Evolutionary conservation across 192 early-diverging fungal genomes (phyloP).

Genomic region (Chytriomyces sp.): DNA sequence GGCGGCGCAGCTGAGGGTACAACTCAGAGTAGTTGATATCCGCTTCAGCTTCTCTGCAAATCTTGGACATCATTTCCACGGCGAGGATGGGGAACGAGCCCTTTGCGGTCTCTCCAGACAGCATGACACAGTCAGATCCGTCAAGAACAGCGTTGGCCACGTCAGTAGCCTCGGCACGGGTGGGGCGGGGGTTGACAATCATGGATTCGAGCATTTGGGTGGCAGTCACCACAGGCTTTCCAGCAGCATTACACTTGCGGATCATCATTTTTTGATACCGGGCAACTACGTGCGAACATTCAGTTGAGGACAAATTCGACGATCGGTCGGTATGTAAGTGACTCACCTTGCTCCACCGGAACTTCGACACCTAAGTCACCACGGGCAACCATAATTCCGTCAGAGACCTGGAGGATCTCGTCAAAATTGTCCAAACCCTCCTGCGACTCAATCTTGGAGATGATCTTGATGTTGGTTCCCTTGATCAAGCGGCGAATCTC

Average conservation of each 20-base stretch:
- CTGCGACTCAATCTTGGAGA: conserved; percentile 97
- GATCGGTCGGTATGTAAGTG: neutral
- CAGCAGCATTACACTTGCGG: conserved; percentile 94
- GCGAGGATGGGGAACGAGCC: conserved; percentile 89
- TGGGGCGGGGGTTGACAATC: conserved; percentile 91
- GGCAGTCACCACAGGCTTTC: conserved; percentile 94
- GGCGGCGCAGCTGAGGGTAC: conserved; percentile 84
- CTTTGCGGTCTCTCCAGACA: conserved; percentile 98
- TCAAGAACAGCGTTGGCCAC: conserved; percentile 98
- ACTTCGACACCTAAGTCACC: conserved; percentile 99
- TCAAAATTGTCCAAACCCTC: conserved; percentile 99
- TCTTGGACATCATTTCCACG: conserved; percentile 92
- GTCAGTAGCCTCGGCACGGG: conserved; percentile 97
- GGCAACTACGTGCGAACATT: conserved; percentile 36
- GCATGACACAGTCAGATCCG: conserved; percentile 98
- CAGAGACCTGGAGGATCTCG: conserved; percentile 89
- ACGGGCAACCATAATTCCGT: conserved; percentile 99
- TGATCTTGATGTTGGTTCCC: conserved; percentile 88
- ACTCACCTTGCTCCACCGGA: conserved; percentile 76
- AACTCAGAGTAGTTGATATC: conserved; percentile 93
- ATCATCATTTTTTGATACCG: conserved; percentile 97
- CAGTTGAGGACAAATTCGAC: neutral
- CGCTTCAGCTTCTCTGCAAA: conserved; percentile 89
- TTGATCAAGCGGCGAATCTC: conserved; percentile 85
- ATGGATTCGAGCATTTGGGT: conserved; percentile 93